phyloP scores from a whole-genome alignment of 192 early-diverging fungal species.

The Coemansia sp. region DNA sequence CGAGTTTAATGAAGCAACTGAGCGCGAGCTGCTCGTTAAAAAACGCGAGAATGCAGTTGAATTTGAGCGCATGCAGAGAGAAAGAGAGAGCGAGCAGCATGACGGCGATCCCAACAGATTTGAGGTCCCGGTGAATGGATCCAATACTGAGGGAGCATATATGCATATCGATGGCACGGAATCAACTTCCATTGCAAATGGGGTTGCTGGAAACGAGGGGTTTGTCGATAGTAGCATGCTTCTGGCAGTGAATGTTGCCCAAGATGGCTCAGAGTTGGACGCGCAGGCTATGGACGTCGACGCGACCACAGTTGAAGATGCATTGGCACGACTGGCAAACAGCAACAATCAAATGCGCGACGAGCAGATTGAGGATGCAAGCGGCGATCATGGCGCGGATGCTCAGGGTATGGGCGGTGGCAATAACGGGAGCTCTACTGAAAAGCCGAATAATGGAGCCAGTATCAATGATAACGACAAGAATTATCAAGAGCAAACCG shows the following conservation, averaged over 20 bases:
- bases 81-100: constrained; percentile 12
- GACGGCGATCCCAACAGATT: neutral
- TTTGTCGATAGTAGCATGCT: constrained; percentile 25
- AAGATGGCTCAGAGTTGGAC: constrained; percentile 14
- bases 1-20: constrained; percentile 55
- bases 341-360: neutral
- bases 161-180: neutral
- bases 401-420: neutral
- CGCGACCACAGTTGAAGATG: constrained; percentile 40
- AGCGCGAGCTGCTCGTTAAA: constrained; percentile 48
- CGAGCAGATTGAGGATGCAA: neutral
- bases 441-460: neutral
- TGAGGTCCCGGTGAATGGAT: neutral
- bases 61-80: constrained; percentile 27
- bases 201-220: neutral
- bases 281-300: constrained; percentile 42
- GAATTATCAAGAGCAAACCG: neutral
- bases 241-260: constrained; percentile 10
- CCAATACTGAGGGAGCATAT: neutral
- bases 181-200: neutral
- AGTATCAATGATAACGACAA: neutral
- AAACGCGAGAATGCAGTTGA: constrained; percentile 42
- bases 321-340: constrained; percentile 40
- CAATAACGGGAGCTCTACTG: neutral
- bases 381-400: neutral